Evolutionary conservation across 176 grass and related monocot species (phyloP).

Genomic region (Raddia guianensis): DNA sequence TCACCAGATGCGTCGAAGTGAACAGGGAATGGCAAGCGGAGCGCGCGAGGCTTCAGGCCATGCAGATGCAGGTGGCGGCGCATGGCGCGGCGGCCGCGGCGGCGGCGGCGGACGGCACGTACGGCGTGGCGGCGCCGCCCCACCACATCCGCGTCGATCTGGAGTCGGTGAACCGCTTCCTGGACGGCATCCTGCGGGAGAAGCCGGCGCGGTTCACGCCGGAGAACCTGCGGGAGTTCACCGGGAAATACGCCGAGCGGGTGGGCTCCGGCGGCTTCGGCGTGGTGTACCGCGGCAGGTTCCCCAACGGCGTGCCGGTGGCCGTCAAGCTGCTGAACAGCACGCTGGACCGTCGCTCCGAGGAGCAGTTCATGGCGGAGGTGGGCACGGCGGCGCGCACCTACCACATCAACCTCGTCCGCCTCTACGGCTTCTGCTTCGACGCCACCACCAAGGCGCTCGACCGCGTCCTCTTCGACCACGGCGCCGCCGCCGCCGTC

Average conservation of each 20-base stretch:
- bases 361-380: conserved; percentile 80
- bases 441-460: conserved; percentile 46
- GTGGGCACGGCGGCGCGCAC: conserved; percentile 56
- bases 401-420: conserved; percentile 64
- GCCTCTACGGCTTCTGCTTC: conserved; percentile 70
- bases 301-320: conserved; percentile 47
- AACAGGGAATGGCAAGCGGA: conserved; percentile 12
- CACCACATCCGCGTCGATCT: neutral
- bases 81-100: neutral
- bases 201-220: conserved; percentile 49
- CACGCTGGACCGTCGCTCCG: conserved; percentile 43
- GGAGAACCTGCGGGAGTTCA: conserved; percentile 45
- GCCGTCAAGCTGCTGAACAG: conserved; percentile 62
- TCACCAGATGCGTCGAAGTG: conserved; percentile 16
- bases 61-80: neutral
- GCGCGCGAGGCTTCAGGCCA: conserved; percentile 36
- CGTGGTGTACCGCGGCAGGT: conserved; percentile 50
- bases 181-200: conserved; percentile 44
- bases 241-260: conserved; percentile 41
- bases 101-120: neutral
- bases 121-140: neutral
- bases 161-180: conserved; percentile 42
- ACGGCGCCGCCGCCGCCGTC: neutral
- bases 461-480: conserved; percentile 37
- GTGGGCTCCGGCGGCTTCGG: conserved; percentile 50